Conservation (phyloP, 768 basidiomycete genomes). For the Candolleomyces aberdarensis region DNA sequence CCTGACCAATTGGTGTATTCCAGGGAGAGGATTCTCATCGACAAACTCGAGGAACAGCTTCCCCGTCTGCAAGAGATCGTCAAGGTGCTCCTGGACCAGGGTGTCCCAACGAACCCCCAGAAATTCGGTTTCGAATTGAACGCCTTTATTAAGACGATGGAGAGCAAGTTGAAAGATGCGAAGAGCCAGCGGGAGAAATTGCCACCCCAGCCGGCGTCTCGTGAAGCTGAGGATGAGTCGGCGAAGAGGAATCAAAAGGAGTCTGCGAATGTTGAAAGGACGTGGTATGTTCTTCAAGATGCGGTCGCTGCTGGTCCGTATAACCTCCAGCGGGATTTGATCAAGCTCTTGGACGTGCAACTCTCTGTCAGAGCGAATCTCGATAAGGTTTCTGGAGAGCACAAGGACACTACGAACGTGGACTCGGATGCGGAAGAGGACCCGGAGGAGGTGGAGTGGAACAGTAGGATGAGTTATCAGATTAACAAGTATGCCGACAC, state of each 20-base stretch:
- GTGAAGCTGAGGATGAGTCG: background rate
- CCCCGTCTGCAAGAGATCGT: constrained; percentile 7
- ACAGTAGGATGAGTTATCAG: background rate
- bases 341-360: constrained; percentile 14
- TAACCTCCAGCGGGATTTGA: constrained; percentile 3
- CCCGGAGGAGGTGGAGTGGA: background rate
- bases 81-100: constrained; percentile 5
- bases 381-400: background rate
- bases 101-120: background rate
- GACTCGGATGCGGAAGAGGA: constrained; percentile 7
- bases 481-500: background rate
- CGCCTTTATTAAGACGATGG: constrained; percentile 6
- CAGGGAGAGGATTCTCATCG: constrained; percentile 1
- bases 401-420: background rate
- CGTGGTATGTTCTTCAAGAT: background rate
- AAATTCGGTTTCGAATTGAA: constrained; percentile 2
- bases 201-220: background rate
- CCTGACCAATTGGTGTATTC: background rate
- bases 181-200: background rate
- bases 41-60: constrained; percentile 9
- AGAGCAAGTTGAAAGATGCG: constrained; percentile 7
- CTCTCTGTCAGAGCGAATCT: constrained; percentile 9
- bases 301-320: background rate
- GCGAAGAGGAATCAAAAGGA: background rate
- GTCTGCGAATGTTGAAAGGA: background rate